Base-by-base conservation (phyloP, 176 grass and related monocot species). In the Triticum monococcum region DNA sequence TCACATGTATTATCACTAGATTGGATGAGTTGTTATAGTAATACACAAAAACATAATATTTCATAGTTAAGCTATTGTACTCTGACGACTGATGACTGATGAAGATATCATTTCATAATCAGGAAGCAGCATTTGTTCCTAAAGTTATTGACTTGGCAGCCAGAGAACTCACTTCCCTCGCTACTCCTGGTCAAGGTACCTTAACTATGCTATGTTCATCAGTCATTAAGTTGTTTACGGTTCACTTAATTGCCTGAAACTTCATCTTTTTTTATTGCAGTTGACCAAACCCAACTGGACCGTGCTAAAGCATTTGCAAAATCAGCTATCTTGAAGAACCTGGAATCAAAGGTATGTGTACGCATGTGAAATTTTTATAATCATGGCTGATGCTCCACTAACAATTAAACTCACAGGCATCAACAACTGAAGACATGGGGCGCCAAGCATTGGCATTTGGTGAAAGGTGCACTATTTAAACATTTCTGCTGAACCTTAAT, bases 91-190 rank as follows among this genome's bases (percentile, higher is more conserved):
- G 31, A 77, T 23, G 13, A 30, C 63, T 85, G 20, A 85, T 25
- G 14, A 71, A 31, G 9, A 18, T 77, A 68, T 32, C 68, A 32
- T 88, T 43, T 78, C 31, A 86, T 86, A 73, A 87, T 77, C 87
- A 99, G 97, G 89, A 90, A 84, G 88, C 90, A 77, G 91, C 88
- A 68, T 99, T 94, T 87, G 90, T 77, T 68, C 85, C 92, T 73
- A 94, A 99, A 88, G 97, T 89, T 87, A 85, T 99, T 85, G 94
- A 99, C 78, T 81, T 99, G 81, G 97, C 94, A 64, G 92, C 88
- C 57, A 88, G 89, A 87, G 94, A 99, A 81, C 89, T 99, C 74
- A 91, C 83, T 75, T 68, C 94, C 61, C 77, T 96, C 64, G 90
- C 97, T 13, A 94, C 92, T 90, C 89, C 97, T 87, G 97, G 97